A percentile compares a stretch with the other conserved stretches of the same genome.
phyloP scores from a whole-genome alignment of 768 basidiomycete species.

The Clavaria fumosa region DNA sequence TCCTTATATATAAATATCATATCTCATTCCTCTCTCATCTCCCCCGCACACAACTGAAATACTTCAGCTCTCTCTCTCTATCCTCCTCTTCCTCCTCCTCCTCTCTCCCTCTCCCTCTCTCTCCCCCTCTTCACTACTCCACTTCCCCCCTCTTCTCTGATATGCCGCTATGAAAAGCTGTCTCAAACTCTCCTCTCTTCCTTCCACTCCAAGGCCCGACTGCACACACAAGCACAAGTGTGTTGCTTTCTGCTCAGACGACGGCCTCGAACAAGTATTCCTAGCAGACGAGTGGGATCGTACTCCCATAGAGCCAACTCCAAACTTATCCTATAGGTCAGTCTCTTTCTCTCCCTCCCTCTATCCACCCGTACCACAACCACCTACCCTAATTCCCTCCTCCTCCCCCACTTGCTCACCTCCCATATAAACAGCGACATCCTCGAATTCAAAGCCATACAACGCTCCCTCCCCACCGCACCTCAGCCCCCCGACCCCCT shows the following conservation, averaged over 20 bases:
- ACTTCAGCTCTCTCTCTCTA: too few species aligned
- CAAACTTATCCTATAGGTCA: conserved; percentile 51
- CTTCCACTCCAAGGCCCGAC: conserved; percentile 12
- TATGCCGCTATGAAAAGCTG: conserved; percentile 6
- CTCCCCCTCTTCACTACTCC: neutral
- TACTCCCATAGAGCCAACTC: conserved; percentile 50
- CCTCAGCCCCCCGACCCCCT: conserved; percentile 31
- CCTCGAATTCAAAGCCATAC: conserved; percentile 56
- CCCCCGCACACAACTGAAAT: too few species aligned
- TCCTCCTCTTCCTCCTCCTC: too few species aligned
- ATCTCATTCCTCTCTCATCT: too few species aligned
- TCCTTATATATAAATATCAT: too few species aligned
- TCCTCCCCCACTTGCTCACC: conserved; percentile 1
- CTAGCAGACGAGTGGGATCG: conserved; percentile 71
- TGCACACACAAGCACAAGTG: conserved; percentile 26
- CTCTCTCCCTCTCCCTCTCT: neutral
- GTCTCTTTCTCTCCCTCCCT: conserved; percentile 15
- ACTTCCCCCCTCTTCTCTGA: neutral
- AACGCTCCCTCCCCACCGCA: conserved; percentile 44
- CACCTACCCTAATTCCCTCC: conserved; percentile 2
- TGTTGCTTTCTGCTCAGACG: conserved; percentile 44
- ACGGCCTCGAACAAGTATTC: conserved; percentile 42
- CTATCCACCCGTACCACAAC: neutral
- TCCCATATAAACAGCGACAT: conserved; percentile 29
- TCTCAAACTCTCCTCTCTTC: conserved; percentile 4